Conservation (phyloP, 768 basidiomycete species). For the Suillus paluster region DNA sequence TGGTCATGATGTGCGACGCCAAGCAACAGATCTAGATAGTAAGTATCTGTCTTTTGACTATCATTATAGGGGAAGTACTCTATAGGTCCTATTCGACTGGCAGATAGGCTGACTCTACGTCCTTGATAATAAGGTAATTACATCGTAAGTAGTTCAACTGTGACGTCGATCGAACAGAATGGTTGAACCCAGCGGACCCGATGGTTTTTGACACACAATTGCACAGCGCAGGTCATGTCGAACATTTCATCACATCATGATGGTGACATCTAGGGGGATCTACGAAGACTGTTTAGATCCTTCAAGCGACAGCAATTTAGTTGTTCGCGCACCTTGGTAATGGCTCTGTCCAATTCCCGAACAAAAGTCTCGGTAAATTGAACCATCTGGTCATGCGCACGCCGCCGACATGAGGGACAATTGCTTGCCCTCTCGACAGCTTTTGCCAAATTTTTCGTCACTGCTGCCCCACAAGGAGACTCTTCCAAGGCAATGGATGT, state of each 20-base stretch:
- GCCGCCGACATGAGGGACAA: constrained; percentile 25
- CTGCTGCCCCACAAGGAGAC: constrained; percentile 27
- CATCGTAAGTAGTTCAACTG: neutral
- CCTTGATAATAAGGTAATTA: neutral
- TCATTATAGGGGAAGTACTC: neutral
- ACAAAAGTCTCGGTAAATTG: constrained; percentile 29
- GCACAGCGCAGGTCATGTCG: neutral
- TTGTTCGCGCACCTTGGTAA: constrained; percentile 22
- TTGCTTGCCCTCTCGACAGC: constrained; percentile 21
- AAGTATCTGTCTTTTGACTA: neutral
- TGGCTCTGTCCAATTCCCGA: constrained; percentile 22
- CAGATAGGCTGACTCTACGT: neutral
- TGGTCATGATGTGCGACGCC: neutral
- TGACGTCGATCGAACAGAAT: neutral
- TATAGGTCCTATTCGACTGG: neutral
- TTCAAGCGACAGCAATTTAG: neutral
- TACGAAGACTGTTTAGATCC: neutral
- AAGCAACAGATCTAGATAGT: neutral
- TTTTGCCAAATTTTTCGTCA: constrained; percentile 18
- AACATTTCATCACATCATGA: neutral
- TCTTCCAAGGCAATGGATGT: constrained; percentile 23
- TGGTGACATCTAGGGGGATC: neutral
- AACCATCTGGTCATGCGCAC: constrained; percentile 21
- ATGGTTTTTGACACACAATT: neutral
- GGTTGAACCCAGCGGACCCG: neutral